Evolutionary conservation across 768 basidiomycete genomes (phyloP).

Genomic region (Russula sp.): DNA sequence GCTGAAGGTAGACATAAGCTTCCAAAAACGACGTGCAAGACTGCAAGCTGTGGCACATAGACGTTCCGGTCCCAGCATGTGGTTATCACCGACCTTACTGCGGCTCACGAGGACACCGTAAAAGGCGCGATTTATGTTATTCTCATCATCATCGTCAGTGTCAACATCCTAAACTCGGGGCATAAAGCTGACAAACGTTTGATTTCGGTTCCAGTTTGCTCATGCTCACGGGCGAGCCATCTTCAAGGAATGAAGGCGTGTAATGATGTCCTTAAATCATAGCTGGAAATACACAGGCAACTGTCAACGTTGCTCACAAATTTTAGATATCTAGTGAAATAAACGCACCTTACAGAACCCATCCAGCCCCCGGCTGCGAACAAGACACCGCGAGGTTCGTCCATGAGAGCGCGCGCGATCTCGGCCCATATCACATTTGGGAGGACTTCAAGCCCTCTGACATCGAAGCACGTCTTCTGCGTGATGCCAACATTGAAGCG

Average conservation of each 20-base stretch:
- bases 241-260: conserved; percentile 71
- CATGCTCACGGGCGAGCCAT: conserved; percentile 39
- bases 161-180: neutral
- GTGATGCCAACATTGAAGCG: conserved; percentile 72
- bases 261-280: conserved; percentile 91
- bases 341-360: conserved; percentile 75
- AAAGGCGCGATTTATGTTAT: conserved; percentile 33
- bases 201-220: conserved; percentile 35
- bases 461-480: conserved; percentile 79
- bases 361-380: conserved; percentile 90
- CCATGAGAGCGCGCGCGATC: conserved; percentile 69
- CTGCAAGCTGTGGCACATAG: conserved; percentile 73
- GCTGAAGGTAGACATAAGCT: conserved; percentile 51
- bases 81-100: conserved; percentile 64
- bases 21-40: conserved; percentile 93
- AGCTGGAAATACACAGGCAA: conserved; percentile 95
- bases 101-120: conserved; percentile 54
- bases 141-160: neutral
- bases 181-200: conserved; percentile 31
- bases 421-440: conserved; percentile 88
- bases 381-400: conserved; percentile 71
- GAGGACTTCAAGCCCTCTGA: conserved; percentile 70
- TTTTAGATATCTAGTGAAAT: neutral
- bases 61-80: conserved; percentile 85
- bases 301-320: conserved; percentile 61